Evolutionary conservation across 164 flowering plant species (phyloP).

Genomic region (Akebia trifoliata): DNA sequence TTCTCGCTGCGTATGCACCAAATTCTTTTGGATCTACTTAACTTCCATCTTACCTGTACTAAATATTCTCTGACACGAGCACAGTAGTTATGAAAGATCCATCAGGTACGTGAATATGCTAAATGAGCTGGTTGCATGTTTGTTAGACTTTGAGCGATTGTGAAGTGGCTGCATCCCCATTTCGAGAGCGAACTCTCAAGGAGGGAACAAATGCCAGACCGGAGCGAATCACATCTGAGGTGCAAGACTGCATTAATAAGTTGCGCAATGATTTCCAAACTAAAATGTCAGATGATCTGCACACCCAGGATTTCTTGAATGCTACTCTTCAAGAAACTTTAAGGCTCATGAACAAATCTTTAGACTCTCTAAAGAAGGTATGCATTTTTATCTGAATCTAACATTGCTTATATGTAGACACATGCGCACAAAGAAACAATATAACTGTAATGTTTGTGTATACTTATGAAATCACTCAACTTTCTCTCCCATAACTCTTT

Average conservation of each 20-base stretch:
- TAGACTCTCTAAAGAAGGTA: slow-evolving; percentile 54
- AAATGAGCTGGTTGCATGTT: slow-evolving; percentile 2
- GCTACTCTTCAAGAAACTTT: slow-evolving; percentile 55
- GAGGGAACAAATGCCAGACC: slow-evolving; percentile 28
- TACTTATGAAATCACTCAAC: neutral
- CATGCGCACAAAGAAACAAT: neutral
- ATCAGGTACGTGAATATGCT: neutral
- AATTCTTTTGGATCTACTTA: neutral
- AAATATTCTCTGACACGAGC: too few species aligned
- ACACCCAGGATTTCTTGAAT: slow-evolving; percentile 47
- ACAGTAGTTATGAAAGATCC: too few species aligned
- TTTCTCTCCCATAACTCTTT: neutral
- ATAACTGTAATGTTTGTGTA: neutral
- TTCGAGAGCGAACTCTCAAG: slow-evolving; percentile 31
- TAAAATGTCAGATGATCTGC: slow-evolving; percentile 80
- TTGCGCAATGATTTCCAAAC: slow-evolving; percentile 49
- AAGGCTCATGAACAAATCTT: slow-evolving; percentile 49
- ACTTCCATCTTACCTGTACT: neutral
- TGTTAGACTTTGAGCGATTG: slow-evolving; percentile 74
- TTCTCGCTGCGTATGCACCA: neutral
- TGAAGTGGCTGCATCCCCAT: slow-evolving; percentile 44
- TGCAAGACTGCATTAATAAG: slow-evolving; percentile 49
- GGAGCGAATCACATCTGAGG: slow-evolving; percentile 32
- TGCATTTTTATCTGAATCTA: neutral
- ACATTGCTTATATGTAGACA: neutral